Evolutionary conservation across 176 grass and related monocot species (phyloP).

Genomic region (Urochloa ruziziensis): DNA sequence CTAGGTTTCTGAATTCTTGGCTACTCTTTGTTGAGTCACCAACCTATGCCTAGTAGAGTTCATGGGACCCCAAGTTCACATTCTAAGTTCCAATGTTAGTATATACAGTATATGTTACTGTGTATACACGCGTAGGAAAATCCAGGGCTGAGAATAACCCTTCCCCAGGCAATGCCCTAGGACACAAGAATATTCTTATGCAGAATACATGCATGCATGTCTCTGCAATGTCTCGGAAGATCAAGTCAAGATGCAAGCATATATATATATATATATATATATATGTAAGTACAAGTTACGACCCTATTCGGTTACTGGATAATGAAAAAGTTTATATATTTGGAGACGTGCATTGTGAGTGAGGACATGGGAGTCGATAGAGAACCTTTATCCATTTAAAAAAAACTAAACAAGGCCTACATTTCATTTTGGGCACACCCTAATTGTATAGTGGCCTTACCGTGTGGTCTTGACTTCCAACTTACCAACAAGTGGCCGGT

Average conservation of each 20-base stretch:
- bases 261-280: too few relatives aligned
- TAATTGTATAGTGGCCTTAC: not conserved
- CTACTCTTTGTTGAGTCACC: not conserved
- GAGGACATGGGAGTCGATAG: too few relatives aligned
- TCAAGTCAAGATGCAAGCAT: not conserved
- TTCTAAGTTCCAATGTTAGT: not conserved
- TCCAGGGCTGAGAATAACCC: not conserved
- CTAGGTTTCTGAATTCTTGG: not conserved
- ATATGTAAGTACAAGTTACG: too few relatives aligned
- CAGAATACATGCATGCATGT: not conserved
- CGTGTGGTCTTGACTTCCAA: not conserved
- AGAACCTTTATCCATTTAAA: too few relatives aligned
- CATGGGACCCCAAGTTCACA: not conserved
- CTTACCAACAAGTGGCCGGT: conserved; percentile 10
- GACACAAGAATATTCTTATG: not conserved
- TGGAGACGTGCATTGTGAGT: too few relatives aligned
- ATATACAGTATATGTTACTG: too few relatives aligned
- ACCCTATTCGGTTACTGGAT: not conserved
- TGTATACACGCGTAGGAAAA: not conserved
- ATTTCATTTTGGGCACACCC: too few relatives aligned
- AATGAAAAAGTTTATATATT: too few relatives aligned
- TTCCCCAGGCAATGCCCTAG: not conserved
- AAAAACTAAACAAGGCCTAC: too few relatives aligned
- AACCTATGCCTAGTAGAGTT: not conserved
- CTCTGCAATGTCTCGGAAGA: not conserved